These are phyloP conservation scores for Bipolaris gigantea DNA, from an alignment of 2,329 filamentous ascomycete species.

Conservation along the genomic window DNA sequence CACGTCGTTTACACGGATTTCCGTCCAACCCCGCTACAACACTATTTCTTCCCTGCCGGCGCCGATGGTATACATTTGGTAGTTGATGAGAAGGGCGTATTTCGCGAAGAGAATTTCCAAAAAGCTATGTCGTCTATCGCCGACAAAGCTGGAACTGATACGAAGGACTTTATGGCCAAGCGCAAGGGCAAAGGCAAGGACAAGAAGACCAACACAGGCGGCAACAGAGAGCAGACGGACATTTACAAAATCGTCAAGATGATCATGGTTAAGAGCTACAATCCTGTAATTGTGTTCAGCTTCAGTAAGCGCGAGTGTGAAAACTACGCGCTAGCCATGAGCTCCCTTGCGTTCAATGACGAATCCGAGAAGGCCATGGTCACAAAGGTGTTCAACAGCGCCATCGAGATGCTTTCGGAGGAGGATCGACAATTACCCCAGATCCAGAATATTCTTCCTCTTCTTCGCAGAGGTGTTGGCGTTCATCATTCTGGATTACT, in stretches of 20 bases:
- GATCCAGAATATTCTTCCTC: slow-evolving; percentile 84
- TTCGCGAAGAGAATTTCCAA: slow-evolving; percentile 97
- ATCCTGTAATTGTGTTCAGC: slow-evolving; percentile 98
- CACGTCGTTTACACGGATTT: slow-evolving; percentile 99
- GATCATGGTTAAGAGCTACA: slow-evolving; percentile 97
- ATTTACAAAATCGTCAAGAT: slow-evolving; percentile 98
- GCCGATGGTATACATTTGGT: slow-evolving; percentile 91
- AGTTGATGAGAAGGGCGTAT: slow-evolving; percentile 94
- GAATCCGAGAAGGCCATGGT: slow-evolving; percentile 96
- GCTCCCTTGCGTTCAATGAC: slow-evolving; percentile 88
- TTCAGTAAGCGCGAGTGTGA: slow-evolving; percentile 99
- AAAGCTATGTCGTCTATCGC: slow-evolving; percentile 90
- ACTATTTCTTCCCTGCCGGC: slow-evolving; percentile 95
- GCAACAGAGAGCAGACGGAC: slow-evolving; percentile 67
- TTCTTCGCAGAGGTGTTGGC: slow-evolving; percentile 88
- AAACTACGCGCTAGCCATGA: slow-evolving; percentile 83
- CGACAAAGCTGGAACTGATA: slow-evolving; percentile 82
- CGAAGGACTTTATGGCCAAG: slow-evolving; percentile 76
- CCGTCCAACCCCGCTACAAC: slow-evolving; percentile 91
- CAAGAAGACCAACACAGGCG: slow-evolving; percentile 88
- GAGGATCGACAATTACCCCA: slow-evolving; percentile 88
- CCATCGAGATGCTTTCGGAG: slow-evolving; percentile 88
- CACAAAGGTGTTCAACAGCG: slow-evolving; percentile 87
- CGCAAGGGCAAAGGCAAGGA: slow-evolving; percentile 86
- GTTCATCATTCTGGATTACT: slow-evolving; percentile 95